phyloP scores from a whole-genome alignment of 2,329 filamentous ascomycete genomes.

The Colletotrichum camelliae region DNA sequence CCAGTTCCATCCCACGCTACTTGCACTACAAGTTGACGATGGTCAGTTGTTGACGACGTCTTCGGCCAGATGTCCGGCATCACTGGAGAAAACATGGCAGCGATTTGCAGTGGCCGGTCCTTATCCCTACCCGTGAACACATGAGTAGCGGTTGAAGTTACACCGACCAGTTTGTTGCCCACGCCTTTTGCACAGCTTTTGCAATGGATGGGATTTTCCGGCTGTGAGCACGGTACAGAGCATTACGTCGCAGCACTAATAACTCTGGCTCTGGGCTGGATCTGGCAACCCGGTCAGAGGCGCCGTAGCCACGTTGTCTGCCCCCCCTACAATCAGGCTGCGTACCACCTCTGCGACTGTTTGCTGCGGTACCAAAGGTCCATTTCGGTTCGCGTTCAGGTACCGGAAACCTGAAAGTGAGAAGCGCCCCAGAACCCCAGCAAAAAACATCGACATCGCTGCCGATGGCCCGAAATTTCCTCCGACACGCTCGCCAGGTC shows the following conservation, averaged over 20 bases:
- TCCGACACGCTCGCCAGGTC: slow-evolving; percentile 4
- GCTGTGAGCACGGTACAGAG: not conserved
- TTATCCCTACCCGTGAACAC: not conserved
- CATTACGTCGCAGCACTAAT: not conserved
- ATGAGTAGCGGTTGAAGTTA: not conserved
- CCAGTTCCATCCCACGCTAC: not conserved
- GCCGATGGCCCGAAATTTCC: slow-evolving; percentile 20
- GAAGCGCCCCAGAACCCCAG: not conserved
- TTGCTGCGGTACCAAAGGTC: not conserved
- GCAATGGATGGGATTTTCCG: not conserved
- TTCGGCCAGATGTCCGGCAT: slow-evolving; percentile 12
- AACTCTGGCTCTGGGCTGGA: not conserved
- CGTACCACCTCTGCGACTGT: not conserved
- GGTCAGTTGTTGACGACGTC: not conserved
- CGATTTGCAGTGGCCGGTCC: not conserved
- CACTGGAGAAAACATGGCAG: not conserved
- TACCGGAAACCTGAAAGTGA: not conserved
- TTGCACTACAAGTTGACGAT: not conserved
- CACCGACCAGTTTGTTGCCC: not conserved
- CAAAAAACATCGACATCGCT: slow-evolving; percentile 3
- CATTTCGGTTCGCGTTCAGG: not conserved
- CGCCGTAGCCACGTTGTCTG: not conserved
- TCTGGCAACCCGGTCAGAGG: not conserved
- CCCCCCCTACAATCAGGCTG: not conserved
- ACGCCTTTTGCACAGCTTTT: not conserved